Percentiles rank a stretch among this genome's conserved stretches.
Evolutionary conservation across 441 rosid species (phyloP).

Genomic region (Arabidopsis lyrata): DNA sequence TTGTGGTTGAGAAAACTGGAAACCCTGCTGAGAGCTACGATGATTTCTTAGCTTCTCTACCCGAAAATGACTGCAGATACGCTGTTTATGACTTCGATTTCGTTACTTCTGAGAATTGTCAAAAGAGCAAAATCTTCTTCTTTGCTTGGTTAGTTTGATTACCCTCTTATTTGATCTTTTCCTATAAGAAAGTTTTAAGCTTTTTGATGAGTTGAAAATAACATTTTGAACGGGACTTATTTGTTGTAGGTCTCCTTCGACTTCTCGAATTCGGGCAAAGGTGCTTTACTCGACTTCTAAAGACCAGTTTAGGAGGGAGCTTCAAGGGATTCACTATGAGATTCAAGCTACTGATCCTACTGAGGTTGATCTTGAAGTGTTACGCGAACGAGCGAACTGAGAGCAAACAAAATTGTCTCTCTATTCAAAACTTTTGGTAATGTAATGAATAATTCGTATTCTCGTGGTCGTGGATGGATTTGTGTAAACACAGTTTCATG

Average conservation of each 20-base stretch:
- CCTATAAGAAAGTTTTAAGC: background rate
- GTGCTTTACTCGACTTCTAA: constrained; percentile 76
- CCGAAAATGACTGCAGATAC: constrained; percentile 72
- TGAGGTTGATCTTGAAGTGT: constrained; percentile 69
- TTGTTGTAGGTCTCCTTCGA: constrained; percentile 68
- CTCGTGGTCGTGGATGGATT: constrained; percentile 9
- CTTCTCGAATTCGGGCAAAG: constrained; percentile 65
- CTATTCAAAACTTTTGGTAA: constrained; percentile 18
- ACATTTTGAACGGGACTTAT: background rate
- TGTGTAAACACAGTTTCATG: constrained; percentile 34
- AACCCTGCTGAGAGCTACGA: constrained; percentile 74
- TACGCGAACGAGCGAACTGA: constrained; percentile 68
- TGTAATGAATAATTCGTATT: constrained; percentile 41
- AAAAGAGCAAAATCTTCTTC: constrained; percentile 79
- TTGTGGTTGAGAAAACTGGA: constrained; percentile 85
- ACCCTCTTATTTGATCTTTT: background rate
- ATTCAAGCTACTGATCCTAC: constrained; percentile 80
- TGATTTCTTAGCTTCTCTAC: constrained; percentile 64
- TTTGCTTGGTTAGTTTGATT: constrained; percentile 57
- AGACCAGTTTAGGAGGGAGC: constrained; percentile 62
- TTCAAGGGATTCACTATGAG: constrained; percentile 72
- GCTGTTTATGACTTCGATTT: constrained; percentile 72
- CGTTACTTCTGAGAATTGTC: constrained; percentile 76
- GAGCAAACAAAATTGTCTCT: background rate
- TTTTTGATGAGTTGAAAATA: background rate